Evolutionary conservation across 2,329 filamentous ascomycete genomes (phyloP).

Genomic region (Talaromyces albobiverticillius): DNA sequence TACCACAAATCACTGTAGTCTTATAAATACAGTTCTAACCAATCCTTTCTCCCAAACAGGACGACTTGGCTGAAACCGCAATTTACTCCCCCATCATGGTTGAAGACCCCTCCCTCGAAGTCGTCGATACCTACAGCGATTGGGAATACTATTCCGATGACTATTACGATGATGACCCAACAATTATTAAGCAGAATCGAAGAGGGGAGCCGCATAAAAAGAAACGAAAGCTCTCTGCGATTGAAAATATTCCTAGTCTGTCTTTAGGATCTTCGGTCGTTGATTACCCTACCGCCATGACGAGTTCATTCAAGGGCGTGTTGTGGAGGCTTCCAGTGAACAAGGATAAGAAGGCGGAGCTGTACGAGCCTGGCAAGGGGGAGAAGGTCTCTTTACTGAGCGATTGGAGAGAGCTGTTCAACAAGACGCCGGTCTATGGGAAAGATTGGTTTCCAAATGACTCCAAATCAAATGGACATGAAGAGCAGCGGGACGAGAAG

Average conservation of each 20-base stretch:
- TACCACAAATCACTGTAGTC: too few relatives aligned
- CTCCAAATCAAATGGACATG: not conserved
- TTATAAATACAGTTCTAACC: too few relatives aligned
- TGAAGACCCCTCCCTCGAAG: slow-evolving; percentile 38
- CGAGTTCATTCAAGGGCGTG: slow-evolving; percentile 35
- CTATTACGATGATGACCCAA: slow-evolving; percentile 44
- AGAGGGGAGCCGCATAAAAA: slow-evolving; percentile 13
- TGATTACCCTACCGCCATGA: slow-evolving; percentile 20
- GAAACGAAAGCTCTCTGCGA: slow-evolving; percentile 22
- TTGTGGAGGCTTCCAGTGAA: slow-evolving; percentile 34
- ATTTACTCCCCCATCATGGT: slow-evolving; percentile 38
- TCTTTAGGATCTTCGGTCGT: slow-evolving; percentile 12
- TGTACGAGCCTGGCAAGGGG: slow-evolving; percentile 39
- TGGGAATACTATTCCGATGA: slow-evolving; percentile 47
- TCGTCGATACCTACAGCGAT: slow-evolving; percentile 41
- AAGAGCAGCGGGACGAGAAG: not conserved
- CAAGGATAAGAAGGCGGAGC: slow-evolving; percentile 23
- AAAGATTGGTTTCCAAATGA: slow-evolving; percentile 20
- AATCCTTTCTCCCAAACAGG: slow-evolving; percentile 22
- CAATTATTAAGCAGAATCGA: slow-evolving; percentile 22
- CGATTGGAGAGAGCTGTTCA: slow-evolving; percentile 47
- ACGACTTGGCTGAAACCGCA: slow-evolving; percentile 43
- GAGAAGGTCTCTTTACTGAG: slow-evolving; percentile 44
- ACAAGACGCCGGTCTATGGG: slow-evolving; percentile 30
- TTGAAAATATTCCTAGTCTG: slow-evolving; percentile 15